Evolutionary conservation across 148 eudicot genomes (phyloP).

Genomic region (Bassia scoparia): DNA sequence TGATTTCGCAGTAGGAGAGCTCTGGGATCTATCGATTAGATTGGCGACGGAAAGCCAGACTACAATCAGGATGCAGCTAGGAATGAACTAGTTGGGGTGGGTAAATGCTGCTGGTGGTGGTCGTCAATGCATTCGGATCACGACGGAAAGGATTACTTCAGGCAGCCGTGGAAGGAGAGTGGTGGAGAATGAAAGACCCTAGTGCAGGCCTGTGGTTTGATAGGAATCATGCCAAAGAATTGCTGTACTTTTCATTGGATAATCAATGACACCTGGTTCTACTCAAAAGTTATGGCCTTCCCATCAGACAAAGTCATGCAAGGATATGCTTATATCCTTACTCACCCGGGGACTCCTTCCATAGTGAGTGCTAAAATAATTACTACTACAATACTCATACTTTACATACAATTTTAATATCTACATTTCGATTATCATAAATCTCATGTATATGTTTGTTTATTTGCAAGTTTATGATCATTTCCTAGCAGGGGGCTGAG

Average conservation of each 20-base stretch:
- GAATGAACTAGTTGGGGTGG: constrained; percentile 36
- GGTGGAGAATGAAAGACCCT: constrained; percentile 56
- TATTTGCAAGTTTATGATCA: constrained; percentile 56
- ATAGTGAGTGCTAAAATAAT: constrained; percentile 19
- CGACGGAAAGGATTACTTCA: constrained; percentile 57
- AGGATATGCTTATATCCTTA: constrained; percentile 24
- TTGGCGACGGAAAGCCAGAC: constrained; percentile 34
- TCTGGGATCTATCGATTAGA: constrained; percentile 37
- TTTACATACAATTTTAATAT: too few species aligned
- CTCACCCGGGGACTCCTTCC: constrained; percentile 20
- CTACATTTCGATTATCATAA: too few species aligned
- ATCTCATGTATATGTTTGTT: too few species aligned
- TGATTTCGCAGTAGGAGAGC: constrained; percentile 36
- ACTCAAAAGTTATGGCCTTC: constrained; percentile 17
- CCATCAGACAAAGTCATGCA: constrained; percentile 15
- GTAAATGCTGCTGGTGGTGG: constrained; percentile 37
- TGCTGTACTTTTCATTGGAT: constrained; percentile 11
- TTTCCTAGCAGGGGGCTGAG: constrained; percentile 50
- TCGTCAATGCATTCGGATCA: constrained; percentile 52
- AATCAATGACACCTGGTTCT: constrained; percentile 18
- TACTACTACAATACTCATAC: too few species aligned
- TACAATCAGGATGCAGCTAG: constrained; percentile 45
- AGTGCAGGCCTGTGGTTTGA: constrained; percentile 39
- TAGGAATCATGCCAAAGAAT: constrained; percentile 44
- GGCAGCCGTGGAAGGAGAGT: constrained; percentile 50